These are phyloP conservation scores for Lepidium campestre DNA, from an alignment of 441 rosid species.

Conservation along the genomic window DNA sequence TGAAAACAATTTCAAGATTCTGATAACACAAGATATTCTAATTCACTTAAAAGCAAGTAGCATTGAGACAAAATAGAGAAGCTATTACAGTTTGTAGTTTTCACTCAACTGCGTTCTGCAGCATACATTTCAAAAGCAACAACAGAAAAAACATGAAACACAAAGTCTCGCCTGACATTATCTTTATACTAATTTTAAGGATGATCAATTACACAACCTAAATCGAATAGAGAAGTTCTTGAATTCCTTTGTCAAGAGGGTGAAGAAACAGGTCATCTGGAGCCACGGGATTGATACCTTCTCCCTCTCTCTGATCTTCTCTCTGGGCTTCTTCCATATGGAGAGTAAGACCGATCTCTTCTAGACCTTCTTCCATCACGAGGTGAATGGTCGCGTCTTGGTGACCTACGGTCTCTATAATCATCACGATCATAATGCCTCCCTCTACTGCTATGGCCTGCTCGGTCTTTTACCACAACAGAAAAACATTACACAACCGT, in stretches of 20 bases:
- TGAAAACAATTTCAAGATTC: neutral
- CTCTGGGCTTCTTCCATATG: constrained; percentile 38
- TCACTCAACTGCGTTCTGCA: neutral
- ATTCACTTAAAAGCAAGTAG: constrained; percentile 9
- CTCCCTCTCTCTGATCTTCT: constrained; percentile 20
- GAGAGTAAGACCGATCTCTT: constrained; percentile 76
- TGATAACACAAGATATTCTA: neutral
- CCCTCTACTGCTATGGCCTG: constrained; percentile 41
- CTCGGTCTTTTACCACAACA: constrained; percentile 32
- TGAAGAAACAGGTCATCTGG: constrained; percentile 36
- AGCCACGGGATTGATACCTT: constrained; percentile 35
- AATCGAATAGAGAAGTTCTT: neutral
- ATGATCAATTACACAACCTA: constrained; percentile 19
- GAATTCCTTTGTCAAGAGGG: constrained; percentile 1
- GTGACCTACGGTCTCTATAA: constrained; percentile 63
- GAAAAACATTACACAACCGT: neutral
- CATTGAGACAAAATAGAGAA: neutral
- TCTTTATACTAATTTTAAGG: neutral
- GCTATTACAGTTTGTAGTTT: constrained; percentile 3
- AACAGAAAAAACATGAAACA: neutral
- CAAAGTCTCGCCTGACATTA: neutral
- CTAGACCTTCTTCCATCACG: constrained; percentile 63
- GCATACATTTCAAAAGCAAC: neutral
- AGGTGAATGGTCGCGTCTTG: constrained; percentile 73
- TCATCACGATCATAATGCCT: constrained; percentile 52